phyloP scores from a whole-genome alignment of 805 yeast species.

The Candida multigemmis region DNA sequence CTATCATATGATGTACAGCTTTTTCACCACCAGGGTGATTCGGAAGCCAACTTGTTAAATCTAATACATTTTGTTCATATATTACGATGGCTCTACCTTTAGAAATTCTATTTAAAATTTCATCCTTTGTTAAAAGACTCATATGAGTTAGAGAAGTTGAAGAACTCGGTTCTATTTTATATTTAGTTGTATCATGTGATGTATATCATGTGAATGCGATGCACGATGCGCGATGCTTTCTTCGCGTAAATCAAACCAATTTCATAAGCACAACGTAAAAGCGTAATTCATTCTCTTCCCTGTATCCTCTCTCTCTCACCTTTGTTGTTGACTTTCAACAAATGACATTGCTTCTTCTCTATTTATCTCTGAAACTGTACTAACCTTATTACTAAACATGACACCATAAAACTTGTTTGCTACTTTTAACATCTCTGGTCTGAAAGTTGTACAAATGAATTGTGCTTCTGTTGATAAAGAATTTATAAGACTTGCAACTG shows the following conservation, averaged over 20 bases:
- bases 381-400: slow-evolving; percentile 70
- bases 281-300: too few relatives aligned
- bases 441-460: slow-evolving; percentile 91
- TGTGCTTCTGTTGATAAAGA: slow-evolving; percentile 65
- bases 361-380: slow-evolving; percentile 64
- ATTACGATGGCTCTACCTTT: slow-evolving; percentile 66
- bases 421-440: slow-evolving; percentile 84
- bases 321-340: slow-evolving; percentile 62
- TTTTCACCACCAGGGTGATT: slow-evolving; percentile 86
- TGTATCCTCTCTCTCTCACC: too few relatives aligned
- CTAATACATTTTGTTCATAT: slow-evolving; percentile 49
- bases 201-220: too few relatives aligned
- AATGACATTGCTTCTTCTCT: slow-evolving; percentile 73
- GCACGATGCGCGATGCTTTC: too few relatives aligned
- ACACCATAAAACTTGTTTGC: slow-evolving; percentile 89
- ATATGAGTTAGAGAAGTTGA: too few relatives aligned
- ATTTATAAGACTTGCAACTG: slow-evolving; percentile 73
- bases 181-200: too few relatives aligned
- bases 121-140: too few relatives aligned
- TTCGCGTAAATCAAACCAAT: too few relatives aligned
- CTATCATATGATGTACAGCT: slow-evolving; percentile 77
- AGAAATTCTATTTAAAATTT: too few relatives aligned
- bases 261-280: too few relatives aligned
- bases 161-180: too few relatives aligned
- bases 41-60: slow-evolving; percentile 61